phyloP scores from a whole-genome alignment of 75 land plant genomes.

The Picea glauca region DNA sequence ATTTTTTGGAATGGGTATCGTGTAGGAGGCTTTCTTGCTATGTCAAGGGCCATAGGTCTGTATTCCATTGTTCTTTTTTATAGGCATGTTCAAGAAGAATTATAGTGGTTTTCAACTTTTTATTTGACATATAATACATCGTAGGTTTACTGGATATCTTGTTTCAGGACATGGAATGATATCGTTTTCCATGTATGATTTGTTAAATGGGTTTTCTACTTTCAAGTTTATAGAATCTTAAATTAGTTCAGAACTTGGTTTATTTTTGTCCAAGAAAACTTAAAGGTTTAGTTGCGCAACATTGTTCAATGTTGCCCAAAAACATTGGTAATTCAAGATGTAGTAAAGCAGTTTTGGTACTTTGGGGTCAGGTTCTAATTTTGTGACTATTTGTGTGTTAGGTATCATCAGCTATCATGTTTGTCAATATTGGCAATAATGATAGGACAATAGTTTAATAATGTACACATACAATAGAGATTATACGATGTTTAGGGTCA shows the following conservation, averaged over 20 bases:
- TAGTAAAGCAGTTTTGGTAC: background rate
- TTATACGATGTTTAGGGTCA: background rate
- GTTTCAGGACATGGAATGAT: background rate
- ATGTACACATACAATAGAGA: too few relatives aligned
- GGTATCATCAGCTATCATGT: background rate
- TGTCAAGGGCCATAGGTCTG: slow-evolving; percentile 56
- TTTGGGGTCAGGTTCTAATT: background rate
- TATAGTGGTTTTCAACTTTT: background rate
- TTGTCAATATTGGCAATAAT: background rate
- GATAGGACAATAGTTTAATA: background rate
- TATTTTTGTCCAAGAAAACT: too few relatives aligned
- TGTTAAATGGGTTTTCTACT: too few relatives aligned
- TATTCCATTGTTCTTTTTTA: background rate
- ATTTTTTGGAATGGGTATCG: slow-evolving; percentile 56
- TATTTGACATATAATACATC: background rate
- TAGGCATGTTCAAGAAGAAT: background rate
- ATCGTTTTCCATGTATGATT: background rate
- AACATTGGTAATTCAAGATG: background rate
- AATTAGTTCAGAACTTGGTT: too few relatives aligned
- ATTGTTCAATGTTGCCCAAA: too few relatives aligned
- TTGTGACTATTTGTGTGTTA: background rate
- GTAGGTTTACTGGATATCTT: background rate
- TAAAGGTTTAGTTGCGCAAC: too few relatives aligned
- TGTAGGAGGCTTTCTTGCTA: slow-evolving; percentile 47
- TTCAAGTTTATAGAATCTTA: too few relatives aligned